Evolutionary conservation across 192 early-diverging fungal genomes (phyloP), one percentile per base, ranked within the genome.

Genomic region (Jimgerdemannia flammicorona): DNA sequence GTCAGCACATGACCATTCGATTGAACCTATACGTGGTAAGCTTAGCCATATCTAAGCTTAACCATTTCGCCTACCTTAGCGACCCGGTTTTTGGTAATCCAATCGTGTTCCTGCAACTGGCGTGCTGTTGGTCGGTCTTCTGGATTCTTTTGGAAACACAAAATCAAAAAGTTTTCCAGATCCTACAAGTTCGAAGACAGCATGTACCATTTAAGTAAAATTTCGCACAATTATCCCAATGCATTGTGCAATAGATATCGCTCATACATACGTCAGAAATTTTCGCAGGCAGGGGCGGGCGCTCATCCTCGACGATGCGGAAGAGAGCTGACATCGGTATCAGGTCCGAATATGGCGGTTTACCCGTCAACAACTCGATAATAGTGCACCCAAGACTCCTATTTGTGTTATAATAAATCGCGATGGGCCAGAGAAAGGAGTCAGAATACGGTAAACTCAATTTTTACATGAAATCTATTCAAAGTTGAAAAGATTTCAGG

Each of bases 351-450:
- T 97, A 99, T 3, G 96, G 97, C 29, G 97, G 97, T 67, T 92
- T 90, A 44, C 97, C 97, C 6, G 96, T 95, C 44, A 97, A 80
- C 76, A 99, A 82, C 80, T 99, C 97, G 66, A 99, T 90, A 18
- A 96, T 78, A 0, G 97, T 99, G 77, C 96, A 98, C 44, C 97
- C 97, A 20, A 99, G 83, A 72, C 93, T 94, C 94, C 80, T 81
- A 54, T 10, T 29, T 29, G 29, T 29, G 29, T 29, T 29, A 29
- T 29, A 29, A 29, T 29, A 29, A 29, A 29, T 29, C 29, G 29
- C 29, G 29, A 29, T 29, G 29, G 29, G 29, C 29, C 64, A 19
- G 64, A 19, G 64, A 65, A 65, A 19, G 19, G 14, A 19, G 75
- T 86, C 40, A 72, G 40, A 54, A 17, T 6, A 49, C 64, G 59